Evolutionary conservation across 2,329 filamentous ascomycete genomes (phyloP), one percentile per base, ranked within the genome.

Genomic region (Pseudomassariella vexata): DNA sequence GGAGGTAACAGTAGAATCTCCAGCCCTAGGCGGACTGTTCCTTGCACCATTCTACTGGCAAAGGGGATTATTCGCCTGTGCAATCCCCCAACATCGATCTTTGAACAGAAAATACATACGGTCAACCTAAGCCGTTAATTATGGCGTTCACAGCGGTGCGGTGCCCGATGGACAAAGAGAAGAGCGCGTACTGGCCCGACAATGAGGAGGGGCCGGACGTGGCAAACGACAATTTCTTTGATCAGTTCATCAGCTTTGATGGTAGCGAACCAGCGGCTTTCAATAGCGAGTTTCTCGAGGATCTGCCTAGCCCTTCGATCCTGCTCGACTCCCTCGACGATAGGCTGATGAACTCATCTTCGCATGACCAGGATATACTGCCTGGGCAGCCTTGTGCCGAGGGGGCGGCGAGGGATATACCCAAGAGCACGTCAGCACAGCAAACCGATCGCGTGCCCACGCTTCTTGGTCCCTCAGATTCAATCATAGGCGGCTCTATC

Each of bases 401-500:
- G 26, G 34, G 22, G 17, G 34, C 39, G 22, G 33, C 25, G 32
- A 8, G 25, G 15, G 14, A 19, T 18, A n/a, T 12, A n/a, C n/a
- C 30, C 12, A 31, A 38, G 6, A 10, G 11, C 2, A 16, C 18
- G 17, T 17, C 39, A 19, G 15, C 34, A 26, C 38, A 41, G 9
- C 39, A 38, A 26, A 36, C 25, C 32, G 35, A 30, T 12, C 34
- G 37, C 26, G 34, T 39, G 12, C 38, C 45, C 15, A 30, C 28
- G 9, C 32, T 41, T 28, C 30, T 47, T 14, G 27, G 42, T 27
- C 34, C 38, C 5, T 32, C 28, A 26, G 49, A 55, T 10, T 47
- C 52, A 18, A 28, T 55, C 30, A 37, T 55, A 9, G 52, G 52
- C 23, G 52, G 52, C 10, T 65, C 62, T 36, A 63, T 69, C 49